These are phyloP conservation scores for Fusarium sp. DNA, from an alignment of 2,329 filamentous ascomycete genomes.

Conservation along the genomic window DNA sequence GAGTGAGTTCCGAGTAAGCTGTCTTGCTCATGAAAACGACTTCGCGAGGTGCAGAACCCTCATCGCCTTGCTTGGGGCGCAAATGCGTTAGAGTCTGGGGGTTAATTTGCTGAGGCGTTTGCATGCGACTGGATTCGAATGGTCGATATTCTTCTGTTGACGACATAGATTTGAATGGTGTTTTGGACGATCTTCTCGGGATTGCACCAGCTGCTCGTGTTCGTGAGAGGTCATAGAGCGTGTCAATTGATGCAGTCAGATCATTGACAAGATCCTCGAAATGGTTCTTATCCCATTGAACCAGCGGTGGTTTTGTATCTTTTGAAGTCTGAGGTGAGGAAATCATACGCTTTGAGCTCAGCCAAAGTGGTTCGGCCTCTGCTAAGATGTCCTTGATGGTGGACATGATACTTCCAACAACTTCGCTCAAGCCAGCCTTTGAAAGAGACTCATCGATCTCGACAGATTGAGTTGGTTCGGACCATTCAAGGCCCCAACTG, in stretches of 20 bases:
- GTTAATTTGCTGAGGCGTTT: conserved; percentile 70
- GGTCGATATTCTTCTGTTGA: conserved; percentile 59
- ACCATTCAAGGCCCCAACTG: conserved; percentile 86
- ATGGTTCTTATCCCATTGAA: conserved; percentile 75
- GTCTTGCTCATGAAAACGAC: conserved; percentile 63
- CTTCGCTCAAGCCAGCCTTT: conserved; percentile 79
- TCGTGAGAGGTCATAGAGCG: conserved; percentile 79
- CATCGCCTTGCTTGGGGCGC: conserved; percentile 53
- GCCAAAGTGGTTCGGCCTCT: conserved; percentile 79
- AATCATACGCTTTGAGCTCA: conserved; percentile 63
- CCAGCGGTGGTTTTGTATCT: conserved; percentile 66
- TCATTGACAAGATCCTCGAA: conserved; percentile 81
- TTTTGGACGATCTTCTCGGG: conserved; percentile 46
- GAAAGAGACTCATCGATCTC: conserved; percentile 79
- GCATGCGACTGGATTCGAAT: conserved; percentile 71
- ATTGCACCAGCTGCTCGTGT: conserved; percentile 64
- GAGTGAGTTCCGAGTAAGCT: conserved; percentile 61
- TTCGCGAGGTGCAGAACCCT: conserved; percentile 53
- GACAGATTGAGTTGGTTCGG: conserved; percentile 74
- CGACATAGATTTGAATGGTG: conserved; percentile 50
- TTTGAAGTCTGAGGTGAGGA: conserved; percentile 55
- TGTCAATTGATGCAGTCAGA: conserved; percentile 81
- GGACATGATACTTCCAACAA: conserved; percentile 81
- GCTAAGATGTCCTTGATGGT: conserved; percentile 84
- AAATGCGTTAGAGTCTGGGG: conserved; percentile 63